Base-by-base conservation (phyloP, 495 filamentous ascomycete species). In the Astrothelium macrocarpum region DNA sequence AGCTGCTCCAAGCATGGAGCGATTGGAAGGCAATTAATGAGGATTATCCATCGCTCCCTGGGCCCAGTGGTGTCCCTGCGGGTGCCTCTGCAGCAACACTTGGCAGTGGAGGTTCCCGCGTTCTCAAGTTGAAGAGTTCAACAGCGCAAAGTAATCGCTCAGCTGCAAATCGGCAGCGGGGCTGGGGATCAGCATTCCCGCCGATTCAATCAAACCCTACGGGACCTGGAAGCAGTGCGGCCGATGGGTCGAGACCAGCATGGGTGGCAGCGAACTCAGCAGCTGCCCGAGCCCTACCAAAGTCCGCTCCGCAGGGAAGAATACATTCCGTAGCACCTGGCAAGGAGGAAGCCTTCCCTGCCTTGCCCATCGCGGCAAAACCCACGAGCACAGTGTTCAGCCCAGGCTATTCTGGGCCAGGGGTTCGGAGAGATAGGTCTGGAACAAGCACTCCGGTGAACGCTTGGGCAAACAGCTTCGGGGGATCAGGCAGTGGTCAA, bases 21-120 rank as follows among this genome's bases (percentile, higher is more conserved):
- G 89, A 96, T 75, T 95, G 94, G 90, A 90, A 88, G 16, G 91
- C 90, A 11, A 90, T 93, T 70, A 93, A 96, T 68, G 94, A 97
- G 75, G 93, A 98, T 75, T 98, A 97, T 70, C 94, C 94, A 0
- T 88, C 90, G 0, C 81, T 98, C 0, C 92, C 92, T 1, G 85
- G 86, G 0, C 78, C 89, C 1, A 79, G 83, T 58, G 87, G 87
- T 59, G 81, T 79, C 0, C 74, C 74, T 1, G 79, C 79, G 0
- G 80, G 82, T 0, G 71, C 79, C 1, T 75, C 78, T 3, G 70
- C 76, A 53, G 74, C 76, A 4, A 71, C 77, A 78, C 67, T 85
- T 69, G 65, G 83, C 72, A 64, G 82, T 77, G 78, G 77, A 66
- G 78, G 82, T 25, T 80, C 76, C 14, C 81, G 89, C 43, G 85